Evolutionary conservation across 2,329 filamentous ascomycete genomes (phyloP), one percentile per base, ranked within the genome.

Genomic region (Pyricularia grisea): DNA sequence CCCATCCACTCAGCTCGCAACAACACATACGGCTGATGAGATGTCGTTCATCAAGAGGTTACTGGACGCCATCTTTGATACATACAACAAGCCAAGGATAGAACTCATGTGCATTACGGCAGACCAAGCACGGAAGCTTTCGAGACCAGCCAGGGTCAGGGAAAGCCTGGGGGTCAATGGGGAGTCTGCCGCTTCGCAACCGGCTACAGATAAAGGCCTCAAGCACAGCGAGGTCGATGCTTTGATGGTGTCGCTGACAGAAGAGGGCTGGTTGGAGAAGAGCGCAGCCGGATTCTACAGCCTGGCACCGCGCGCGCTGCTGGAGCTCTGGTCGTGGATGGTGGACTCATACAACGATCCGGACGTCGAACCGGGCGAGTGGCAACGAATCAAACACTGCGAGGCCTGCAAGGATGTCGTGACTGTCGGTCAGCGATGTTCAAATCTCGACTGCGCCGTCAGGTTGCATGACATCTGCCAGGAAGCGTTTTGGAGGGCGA

Each of bases 51-150:
- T 98, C 68, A 95, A 96, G 79, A 85, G 95, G 10, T 78, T 97
- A 3, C 85, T 99, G 0, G 94, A 97, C 77, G 88, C 87, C 73
- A 97, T 99, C 87, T 99, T 98, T 76, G 92, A 96, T 72, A 90
- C 87, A 25, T 89, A 93, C 81, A 98, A 98, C 76, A 92, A 89
- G 0, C 84, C 83, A 10, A 84, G 88, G n/a, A 87, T 89, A 74
- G 94, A 99, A 79, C 86, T 93, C 30, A 90, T 97, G 86, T 93
- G 92, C 3, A 81, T 98, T 3, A 91, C 88, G 14, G 85, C 87
- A 64, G 92, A 93, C 77, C 89, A 97, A 74, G 94, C 94, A 3
- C 82, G 91, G 68, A 89, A 92, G 73, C 80, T 96, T 66, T 82
- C 87, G 11, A 81, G 86, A 66, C 85, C 87, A 36, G 12, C 66